phyloP scores from a whole-genome alignment of 164 flowering plant species.

The Saururus chinensis region DNA sequence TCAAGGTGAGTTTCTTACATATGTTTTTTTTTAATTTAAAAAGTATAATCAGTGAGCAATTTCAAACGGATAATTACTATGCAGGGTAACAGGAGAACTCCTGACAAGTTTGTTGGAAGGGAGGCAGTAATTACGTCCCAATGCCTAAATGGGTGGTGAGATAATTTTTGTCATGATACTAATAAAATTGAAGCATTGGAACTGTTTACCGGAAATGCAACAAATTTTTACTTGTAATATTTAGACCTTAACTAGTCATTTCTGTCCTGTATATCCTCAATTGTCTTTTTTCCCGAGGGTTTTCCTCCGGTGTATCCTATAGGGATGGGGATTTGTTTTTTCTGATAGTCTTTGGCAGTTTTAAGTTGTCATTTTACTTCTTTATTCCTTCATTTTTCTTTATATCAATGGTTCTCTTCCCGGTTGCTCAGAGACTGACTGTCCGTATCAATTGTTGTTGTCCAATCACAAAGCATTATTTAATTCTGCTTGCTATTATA shows the following conservation, averaged over 20 bases:
- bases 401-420: background rate
- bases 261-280: too few relatives aligned
- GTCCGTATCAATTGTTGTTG: too few relatives aligned
- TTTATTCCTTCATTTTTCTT: background rate
- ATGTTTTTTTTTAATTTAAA: background rate
- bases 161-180: conserved; percentile 2
- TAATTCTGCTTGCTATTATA: too few relatives aligned
- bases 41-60: background rate
- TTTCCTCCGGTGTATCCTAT: too few relatives aligned
- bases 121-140: conserved; percentile 93
- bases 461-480: too few relatives aligned
- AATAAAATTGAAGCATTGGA: too few relatives aligned
- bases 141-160: conserved; percentile 96
- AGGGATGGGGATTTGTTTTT: too few relatives aligned
- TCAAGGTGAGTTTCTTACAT: conserved; percentile 42
- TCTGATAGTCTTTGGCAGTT: too few relatives aligned
- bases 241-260: background rate
- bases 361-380: background rate
- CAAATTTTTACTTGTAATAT: background rate
- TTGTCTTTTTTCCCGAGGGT: too few relatives aligned
- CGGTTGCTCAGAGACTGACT: background rate
- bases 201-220: background rate
- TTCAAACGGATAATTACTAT: conserved; percentile 10
- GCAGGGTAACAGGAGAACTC: conserved; percentile 94
- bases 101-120: conserved; percentile 90